Evolutionary conservation across 805 yeast species (phyloP).

Genomic region (Yamadazyma kitorensis): DNA sequence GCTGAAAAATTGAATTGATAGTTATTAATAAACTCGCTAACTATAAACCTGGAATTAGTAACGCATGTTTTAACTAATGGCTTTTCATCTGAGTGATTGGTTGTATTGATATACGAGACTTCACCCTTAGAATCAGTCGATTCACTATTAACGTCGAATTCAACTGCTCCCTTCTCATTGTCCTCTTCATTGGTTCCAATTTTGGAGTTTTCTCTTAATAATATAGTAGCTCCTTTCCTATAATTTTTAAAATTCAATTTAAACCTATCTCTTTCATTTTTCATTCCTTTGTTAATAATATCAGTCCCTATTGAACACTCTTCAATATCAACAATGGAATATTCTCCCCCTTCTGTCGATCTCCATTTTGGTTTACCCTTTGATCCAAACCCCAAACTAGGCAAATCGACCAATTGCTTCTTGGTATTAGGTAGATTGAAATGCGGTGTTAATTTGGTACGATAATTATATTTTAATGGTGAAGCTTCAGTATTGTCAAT

Average conservation of each 20-base stretch:
- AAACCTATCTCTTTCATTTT: slow-evolving; percentile 61
- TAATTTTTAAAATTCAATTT: slow-evolving; percentile 43
- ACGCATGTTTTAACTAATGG: slow-evolving; percentile 65
- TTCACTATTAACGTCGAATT: slow-evolving; percentile 28
- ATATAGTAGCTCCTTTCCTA: slow-evolving; percentile 82
- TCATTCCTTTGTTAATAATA: slow-evolving; percentile 71
- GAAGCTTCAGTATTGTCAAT: slow-evolving; percentile 67
- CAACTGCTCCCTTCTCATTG: slow-evolving; percentile 21
- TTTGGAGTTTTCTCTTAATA: slow-evolving; percentile 75
- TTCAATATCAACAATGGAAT: slow-evolving; percentile 80
- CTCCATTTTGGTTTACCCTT: slow-evolving; percentile 80
- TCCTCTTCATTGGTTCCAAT: slow-evolving; percentile 24
- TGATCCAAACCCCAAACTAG: slow-evolving; percentile 85
- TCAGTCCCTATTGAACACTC: slow-evolving; percentile 89
- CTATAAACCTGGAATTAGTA: slow-evolving; percentile 74
- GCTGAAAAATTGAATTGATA: slow-evolving; percentile 84
- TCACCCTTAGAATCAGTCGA: slow-evolving; percentile 19
- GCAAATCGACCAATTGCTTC: slow-evolving; percentile 37
- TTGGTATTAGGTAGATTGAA: slow-evolving; percentile 70
- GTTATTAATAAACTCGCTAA: slow-evolving; percentile 73
- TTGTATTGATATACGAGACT: slow-evolving; percentile 25
- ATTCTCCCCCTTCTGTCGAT: slow-evolving; percentile 53
- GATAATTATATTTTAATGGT: slow-evolving; percentile 71
- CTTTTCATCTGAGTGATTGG: slow-evolving; percentile 26
- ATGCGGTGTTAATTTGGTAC: slow-evolving; percentile 96